Base-by-base conservation (phyloP, 2,329 filamentous ascomycete genomes). In the Phialophora macrospora region DNA sequence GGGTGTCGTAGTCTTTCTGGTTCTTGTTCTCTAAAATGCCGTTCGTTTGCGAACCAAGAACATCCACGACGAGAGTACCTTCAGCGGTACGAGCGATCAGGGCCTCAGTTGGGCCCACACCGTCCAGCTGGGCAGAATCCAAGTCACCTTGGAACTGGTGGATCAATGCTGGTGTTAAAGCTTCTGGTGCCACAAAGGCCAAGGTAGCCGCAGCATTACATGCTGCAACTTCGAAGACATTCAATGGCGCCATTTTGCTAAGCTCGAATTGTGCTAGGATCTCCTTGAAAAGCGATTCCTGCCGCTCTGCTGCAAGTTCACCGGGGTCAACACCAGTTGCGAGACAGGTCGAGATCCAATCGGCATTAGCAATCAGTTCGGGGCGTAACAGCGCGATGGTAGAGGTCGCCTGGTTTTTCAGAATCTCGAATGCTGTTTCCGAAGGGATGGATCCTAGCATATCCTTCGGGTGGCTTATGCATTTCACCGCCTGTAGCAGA, bases 21-120 rank as follows among this genome's bases (percentile, higher is more conserved):
- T 92, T 97, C 80, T 97, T 98, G 78, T 93, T 90, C 2, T 92
- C 88, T 1, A 90, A 80, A 44, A 83, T 81, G 67, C 86, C 86
- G 65, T 87, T 87, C 1, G 88, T 82, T 75, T 96, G 96, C 75
- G 92, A 93, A 38, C 90, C 91, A 5, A 99, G 84, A 0, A 98
- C 91, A 77, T 99, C 95, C 22, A 99, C 84, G 72, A 96, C 98
- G 14, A 89, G 85, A 1, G 90, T 93, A 1, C 93, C 94, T 76
- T 96, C 92, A 0, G 93, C 90, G 0, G 94, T 97, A 52, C 92
- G 88, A 77, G 93, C 95, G 65, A 99, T 98, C 17, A 93, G 93
- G 30, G 93, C 92, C 77, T 99, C 95, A 1, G 92, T 89, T 11
- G 93, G 90, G 0, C 93, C 92, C 68, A 97, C 84, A 24, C 86